Evolutionary conservation across 495 filamentous ascomycete genomes (phyloP), one percentile per base, ranked within the genome.

Genomic region (Elasticomyces elasticus): DNA sequence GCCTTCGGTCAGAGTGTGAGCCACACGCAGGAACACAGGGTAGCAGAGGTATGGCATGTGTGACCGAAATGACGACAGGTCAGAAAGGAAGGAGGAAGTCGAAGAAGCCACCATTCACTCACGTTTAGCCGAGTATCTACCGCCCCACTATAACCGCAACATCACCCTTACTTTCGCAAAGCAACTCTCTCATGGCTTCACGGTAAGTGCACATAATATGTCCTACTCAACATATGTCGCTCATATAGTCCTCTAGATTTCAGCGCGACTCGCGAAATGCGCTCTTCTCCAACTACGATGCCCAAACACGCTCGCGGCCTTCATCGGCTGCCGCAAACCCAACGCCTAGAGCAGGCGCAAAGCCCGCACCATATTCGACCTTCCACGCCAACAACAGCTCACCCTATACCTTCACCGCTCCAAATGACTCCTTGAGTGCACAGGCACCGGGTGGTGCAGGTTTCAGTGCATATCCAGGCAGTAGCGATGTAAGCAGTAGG

Each of bases 181-280:
- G 13, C 4, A 5, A 5, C 13, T 40, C 19, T 2, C 35, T 17
- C 13, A 40, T 40, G 35, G 35, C 35, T 17, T 40, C 35, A 40
- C 35, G 35, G 35, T 40, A 40, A 40, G 35, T 40, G 35, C 35
- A 40, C 3, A 17, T n/a, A 5, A 5, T 13, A 15, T 2, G 13
- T 5, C 35, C 4, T 40, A 5, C 35, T 40, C 35, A 40, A n/a
- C 15, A 12, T 5, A 17, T 15, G 3, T 45, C 24, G 24, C 42
- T 45, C 20, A 45, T 45, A 23, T 28, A 51, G 17, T 6, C 42
- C 5, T 7, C n/a, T 26, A 55, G 53, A 38, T 55, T 55, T 69
- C 84, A 91, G 66, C 87, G 88, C 62, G 88, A 94, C 70, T 83
- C 89, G 51, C 88, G 89, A 69, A 82, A 79, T 60, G 81, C 87